Base-by-base conservation (phyloP, 2,329 filamentous ascomycete genomes). In the Hypomyces rosellus region DNA sequence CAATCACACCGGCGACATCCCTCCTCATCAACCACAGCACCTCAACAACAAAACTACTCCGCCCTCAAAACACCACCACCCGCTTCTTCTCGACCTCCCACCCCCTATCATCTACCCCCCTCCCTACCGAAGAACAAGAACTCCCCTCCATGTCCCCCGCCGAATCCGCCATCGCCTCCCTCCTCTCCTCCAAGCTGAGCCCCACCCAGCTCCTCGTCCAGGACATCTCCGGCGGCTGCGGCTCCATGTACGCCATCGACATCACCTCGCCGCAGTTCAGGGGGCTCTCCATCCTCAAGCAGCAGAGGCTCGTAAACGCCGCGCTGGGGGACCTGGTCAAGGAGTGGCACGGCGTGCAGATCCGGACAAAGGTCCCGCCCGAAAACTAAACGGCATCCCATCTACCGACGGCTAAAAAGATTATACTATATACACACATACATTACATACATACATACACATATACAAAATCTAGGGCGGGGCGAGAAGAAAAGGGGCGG, bases 171-270 rank as follows among this genome's bases (percentile, higher is more conserved):
- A 78, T 86, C 59, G 85, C 80, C 70, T 74, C 78, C 51, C 69
- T 74, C 45, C 69, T 82, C 47, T 56, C 66, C 15, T 66, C 68
- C 6, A 76, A 76, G 60, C 77, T 82, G 49, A 55, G 65, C 2
- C 78, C 79, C 0, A 74, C 73, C 0, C 67, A 76, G 52, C 67
- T 83, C 22, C 67, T 82, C 66, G 86, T 93, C 9, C 84, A 86
- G 65, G 88, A 95, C 69, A 81, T 93, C 46, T 89, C 85, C 20
- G 88, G 89, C 52, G 88, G 88, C 30, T 95, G 88, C 69, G 88
- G 88, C 9, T 88, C 84, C 63, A 93, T 93, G 89, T 93, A 93
- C 70, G 85, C 83, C 50, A 85, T 95, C 57, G 85, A 91, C 61
- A 83, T 93, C 56, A 78, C 82, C 44, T 88, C 85, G 7, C 75